Evolutionary conservation across 139 green algal genomes (phyloP).

Genomic region (Gonium pectorale): DNA sequence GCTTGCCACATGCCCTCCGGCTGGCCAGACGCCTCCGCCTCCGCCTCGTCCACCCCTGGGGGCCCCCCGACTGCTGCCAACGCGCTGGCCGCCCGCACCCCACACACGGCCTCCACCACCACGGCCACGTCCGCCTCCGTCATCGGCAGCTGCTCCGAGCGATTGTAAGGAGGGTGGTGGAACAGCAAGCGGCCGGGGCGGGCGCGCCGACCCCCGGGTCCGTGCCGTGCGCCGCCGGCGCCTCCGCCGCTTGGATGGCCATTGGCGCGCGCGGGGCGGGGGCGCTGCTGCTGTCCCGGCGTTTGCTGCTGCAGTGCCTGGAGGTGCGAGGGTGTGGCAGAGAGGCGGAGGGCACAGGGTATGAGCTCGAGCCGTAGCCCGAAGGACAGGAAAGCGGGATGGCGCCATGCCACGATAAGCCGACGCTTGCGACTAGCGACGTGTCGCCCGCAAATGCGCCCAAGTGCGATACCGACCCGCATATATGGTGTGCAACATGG

Average conservation of each 20-base stretch:
- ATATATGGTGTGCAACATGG: too few species aligned
- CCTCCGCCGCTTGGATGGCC: background rate
- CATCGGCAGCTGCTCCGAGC: conserved; percentile 34
- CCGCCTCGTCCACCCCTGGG: background rate
- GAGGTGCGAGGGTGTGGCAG: background rate
- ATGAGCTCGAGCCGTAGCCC: too few species aligned
- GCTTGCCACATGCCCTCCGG: conserved; percentile 41
- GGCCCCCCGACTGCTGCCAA: background rate
- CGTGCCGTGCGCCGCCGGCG: background rate
- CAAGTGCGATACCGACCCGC: too few species aligned
- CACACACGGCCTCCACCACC: conserved; percentile 52
- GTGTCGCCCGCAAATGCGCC: too few species aligned
- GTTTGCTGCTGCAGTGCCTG: background rate
- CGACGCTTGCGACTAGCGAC: too few species aligned
- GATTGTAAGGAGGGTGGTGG: conserved; percentile 47
- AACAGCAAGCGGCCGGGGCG: conserved; percentile 38
- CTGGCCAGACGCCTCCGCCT: background rate
- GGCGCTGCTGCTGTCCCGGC: background rate
- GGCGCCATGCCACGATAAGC: too few species aligned
- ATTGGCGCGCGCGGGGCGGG: background rate
- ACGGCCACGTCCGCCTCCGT: conserved; percentile 47
- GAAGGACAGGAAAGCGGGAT: too few species aligned
- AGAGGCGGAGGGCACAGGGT: too few species aligned
- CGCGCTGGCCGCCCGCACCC: conserved; percentile 24
- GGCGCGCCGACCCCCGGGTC: background rate